Conservation (phyloP, 768 basidiomycete species). For the Mycena rosella region DNA sequence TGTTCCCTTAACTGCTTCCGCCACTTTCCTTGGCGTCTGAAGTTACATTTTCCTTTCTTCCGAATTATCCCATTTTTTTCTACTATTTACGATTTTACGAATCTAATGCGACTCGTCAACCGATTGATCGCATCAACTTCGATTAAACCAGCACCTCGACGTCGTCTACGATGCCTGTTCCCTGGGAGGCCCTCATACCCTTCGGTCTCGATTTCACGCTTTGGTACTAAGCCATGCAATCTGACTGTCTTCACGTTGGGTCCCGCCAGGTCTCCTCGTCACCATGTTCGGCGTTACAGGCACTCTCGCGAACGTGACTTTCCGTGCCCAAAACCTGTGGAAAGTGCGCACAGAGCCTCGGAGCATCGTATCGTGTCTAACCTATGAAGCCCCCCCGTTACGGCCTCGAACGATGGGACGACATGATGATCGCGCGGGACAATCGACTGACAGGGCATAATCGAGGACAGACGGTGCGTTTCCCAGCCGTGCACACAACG, state of each 20-base stretch:
- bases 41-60: neutral
- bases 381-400: conserved; percentile 81
- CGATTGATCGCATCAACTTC: neutral
- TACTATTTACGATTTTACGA: neutral
- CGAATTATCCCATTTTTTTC: too few species aligned
- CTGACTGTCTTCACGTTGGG: conserved; percentile 26
- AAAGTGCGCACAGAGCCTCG: conserved; percentile 67
- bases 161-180: conserved; percentile 82
- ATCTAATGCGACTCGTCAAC: neutral
- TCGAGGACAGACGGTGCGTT: conserved; percentile 87
- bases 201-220: conserved; percentile 70
- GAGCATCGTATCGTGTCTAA: neutral
- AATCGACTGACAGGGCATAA: conserved; percentile 86
- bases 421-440: conserved; percentile 97
- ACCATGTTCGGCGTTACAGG: conserved; percentile 93
- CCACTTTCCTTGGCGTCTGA: neutral
- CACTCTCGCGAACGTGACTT: conserved; percentile 84
- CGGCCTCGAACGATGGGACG: conserved; percentile 90
- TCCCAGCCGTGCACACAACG: neutral
- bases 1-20: neutral
- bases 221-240: neutral
- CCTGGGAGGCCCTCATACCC: conserved; percentile 97
- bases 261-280: conserved; percentile 77
- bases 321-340: conserved; percentile 87
- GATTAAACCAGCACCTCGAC: conserved; percentile 2